Conservation (phyloP, 495 filamentous ascomycete genomes). For the Chaetomium tenue region DNA sequence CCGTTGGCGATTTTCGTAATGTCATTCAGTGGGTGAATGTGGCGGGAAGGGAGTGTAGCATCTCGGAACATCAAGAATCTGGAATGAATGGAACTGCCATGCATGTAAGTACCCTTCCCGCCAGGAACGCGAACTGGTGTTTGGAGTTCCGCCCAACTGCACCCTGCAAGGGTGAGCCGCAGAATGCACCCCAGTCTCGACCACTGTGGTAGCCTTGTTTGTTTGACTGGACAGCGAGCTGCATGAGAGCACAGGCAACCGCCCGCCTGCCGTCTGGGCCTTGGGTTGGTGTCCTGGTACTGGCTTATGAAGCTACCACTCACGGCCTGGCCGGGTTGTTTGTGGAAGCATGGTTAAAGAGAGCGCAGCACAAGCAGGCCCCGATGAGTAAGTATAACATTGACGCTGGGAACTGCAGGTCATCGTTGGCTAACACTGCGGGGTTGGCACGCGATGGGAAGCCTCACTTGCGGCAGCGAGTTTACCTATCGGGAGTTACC, state of each 20-base stretch:
- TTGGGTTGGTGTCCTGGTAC: not conserved
- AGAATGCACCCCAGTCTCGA: not conserved
- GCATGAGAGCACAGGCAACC: slow-evolving; percentile 1
- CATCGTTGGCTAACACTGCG: not conserved
- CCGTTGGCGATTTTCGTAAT: not conserved
- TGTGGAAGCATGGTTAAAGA: no score
- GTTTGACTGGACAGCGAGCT: slow-evolving; percentile 7
- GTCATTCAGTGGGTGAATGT: not conserved
- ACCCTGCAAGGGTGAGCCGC: slow-evolving; percentile 8
- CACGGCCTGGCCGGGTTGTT: no score
- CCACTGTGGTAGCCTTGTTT: slow-evolving; percentile 5
- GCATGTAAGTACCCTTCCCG: not conserved
- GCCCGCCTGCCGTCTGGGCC: not conserved
- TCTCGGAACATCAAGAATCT: not conserved
- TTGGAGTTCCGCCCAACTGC: not conserved
- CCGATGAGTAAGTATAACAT: not conserved
- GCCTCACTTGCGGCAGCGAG: not conserved
- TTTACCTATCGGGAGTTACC: not conserved
- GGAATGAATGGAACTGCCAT: not conserved
- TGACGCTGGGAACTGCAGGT: not conserved
- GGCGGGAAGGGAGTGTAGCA: not conserved
- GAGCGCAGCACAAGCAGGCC: no score
- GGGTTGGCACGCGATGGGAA: not conserved
- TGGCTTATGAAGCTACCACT: not conserved
- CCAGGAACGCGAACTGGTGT: not conserved